phyloP scores from a whole-genome alignment of 371 early-diverging fungal species.

The Mucor piriformis region DNA sequence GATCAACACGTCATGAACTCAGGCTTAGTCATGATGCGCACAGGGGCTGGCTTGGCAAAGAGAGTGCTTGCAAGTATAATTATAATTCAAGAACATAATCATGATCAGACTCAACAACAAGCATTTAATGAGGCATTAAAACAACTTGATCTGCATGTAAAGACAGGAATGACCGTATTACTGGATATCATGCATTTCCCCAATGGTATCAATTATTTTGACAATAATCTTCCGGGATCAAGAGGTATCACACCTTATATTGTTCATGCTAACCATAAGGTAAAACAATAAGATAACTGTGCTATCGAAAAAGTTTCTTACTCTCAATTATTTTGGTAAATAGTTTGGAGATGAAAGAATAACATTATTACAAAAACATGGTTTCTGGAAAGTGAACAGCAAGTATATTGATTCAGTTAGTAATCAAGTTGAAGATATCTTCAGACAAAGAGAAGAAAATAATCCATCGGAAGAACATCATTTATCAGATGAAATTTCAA shows the following conservation, averaged over 20 bases:
- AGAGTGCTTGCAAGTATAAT: slow-evolving; percentile 15
- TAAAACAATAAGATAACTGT: not conserved
- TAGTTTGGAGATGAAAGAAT: slow-evolving; percentile 19
- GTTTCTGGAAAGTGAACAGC: slow-evolving; percentile 17
- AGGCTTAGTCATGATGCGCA: slow-evolving; percentile 12
- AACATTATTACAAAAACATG: slow-evolving; percentile 10
- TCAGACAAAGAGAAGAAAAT: not conserved
- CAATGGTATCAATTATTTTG: slow-evolving; percentile 22
- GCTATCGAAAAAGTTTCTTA: too few species aligned
- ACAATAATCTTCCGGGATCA: slow-evolving; percentile 1
- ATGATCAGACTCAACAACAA: slow-evolving; percentile 11
- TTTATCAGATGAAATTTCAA: too few species aligned
- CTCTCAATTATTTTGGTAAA: not conserved
- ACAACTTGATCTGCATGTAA: slow-evolving; percentile 18
- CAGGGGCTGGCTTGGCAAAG: not conserved
- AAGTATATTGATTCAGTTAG: slow-evolving; percentile 9
- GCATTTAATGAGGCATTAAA: slow-evolving; percentile 23
- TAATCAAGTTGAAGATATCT: slow-evolving; percentile 25
- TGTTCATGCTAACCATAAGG: slow-evolving; percentile 28
- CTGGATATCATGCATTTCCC: slow-evolving; percentile 31
- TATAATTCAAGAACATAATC: slow-evolving; percentile 14
- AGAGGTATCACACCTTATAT: slow-evolving; percentile 26
- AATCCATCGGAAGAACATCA: too few species aligned
- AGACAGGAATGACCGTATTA: slow-evolving; percentile 21
- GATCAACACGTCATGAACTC: slow-evolving; percentile 10